Evolutionary conservation across 2,329 filamentous ascomycete genomes (phyloP).

Genomic region (Fusarium abutilonis): DNA sequence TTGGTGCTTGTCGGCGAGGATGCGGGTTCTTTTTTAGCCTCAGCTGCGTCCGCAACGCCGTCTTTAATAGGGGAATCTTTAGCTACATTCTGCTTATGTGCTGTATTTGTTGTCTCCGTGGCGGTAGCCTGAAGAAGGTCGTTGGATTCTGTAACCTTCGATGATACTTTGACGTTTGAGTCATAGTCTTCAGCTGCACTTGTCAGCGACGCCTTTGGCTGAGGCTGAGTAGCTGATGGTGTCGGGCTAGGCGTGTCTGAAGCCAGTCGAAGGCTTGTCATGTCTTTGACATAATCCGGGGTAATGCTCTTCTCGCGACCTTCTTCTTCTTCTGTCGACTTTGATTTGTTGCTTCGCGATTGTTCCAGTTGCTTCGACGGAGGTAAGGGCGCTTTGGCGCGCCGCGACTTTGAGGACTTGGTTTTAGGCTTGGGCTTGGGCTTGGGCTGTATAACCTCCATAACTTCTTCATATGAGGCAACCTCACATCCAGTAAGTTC

Average conservation of each 20-base stretch:
- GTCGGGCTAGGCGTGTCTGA: slow-evolving; percentile 41
- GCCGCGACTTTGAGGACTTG: slow-evolving; percentile 15
- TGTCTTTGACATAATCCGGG: slow-evolving; percentile 47
- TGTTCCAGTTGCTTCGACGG: slow-evolving; percentile 23
- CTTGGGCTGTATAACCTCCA: slow-evolving; percentile 48
- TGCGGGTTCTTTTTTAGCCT: slow-evolving; percentile 10
- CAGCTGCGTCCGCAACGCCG: not conserved
- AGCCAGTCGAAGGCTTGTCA: slow-evolving; percentile 48
- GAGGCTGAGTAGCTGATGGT: slow-evolving; percentile 30
- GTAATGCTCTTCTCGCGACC: slow-evolving; percentile 41
- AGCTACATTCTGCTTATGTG: slow-evolving; percentile 3
- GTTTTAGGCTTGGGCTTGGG: slow-evolving; percentile 16
- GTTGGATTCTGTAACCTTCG: slow-evolving; percentile 32
- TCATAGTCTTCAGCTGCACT: slow-evolving; percentile 29
- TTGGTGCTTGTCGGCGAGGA: slow-evolving; percentile 1
- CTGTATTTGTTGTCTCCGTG: not conserved
- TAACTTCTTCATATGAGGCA: slow-evolving; percentile 67
- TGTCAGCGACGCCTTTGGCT: slow-evolving; percentile 38
- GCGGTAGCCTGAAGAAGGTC: slow-evolving; percentile 5
- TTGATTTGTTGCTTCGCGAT: slow-evolving; percentile 11
- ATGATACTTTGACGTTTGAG: slow-evolving; percentile 18
- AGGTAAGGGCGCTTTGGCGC: slow-evolving; percentile 11
- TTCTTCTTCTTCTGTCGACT: slow-evolving; percentile 11
- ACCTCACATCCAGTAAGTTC: slow-evolving; percentile 79
- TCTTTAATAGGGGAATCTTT: slow-evolving; percentile 26